A percentile compares a stretch with the other conserved stretches of the same genome.
Evolutionary conservation across 2,329 filamentous ascomycete species (phyloP).

Genomic region (Fusarium sulawesiense): DNA sequence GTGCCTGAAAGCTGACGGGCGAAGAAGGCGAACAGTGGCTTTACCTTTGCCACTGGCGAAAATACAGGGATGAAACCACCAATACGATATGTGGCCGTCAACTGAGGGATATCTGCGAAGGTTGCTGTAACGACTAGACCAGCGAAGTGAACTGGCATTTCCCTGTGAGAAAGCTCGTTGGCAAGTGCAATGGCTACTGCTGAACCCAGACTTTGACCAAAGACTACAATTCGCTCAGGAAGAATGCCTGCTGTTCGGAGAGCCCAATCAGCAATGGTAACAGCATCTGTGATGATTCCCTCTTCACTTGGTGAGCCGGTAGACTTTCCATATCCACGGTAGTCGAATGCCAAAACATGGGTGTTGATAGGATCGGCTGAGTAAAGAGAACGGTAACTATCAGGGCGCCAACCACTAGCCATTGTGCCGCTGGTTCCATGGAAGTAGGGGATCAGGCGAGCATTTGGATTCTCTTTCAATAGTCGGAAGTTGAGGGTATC

Average conservation of each 20-base stretch:
- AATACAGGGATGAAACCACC: constrained; percentile 49
- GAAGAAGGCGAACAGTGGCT: constrained; percentile 54
- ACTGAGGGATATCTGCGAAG: constrained; percentile 60
- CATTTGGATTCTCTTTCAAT: constrained; percentile 57
- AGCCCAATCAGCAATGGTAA: constrained; percentile 65
- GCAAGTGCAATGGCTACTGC: constrained; percentile 49
- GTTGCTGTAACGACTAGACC: constrained; percentile 62
- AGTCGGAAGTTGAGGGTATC: constrained; percentile 55
- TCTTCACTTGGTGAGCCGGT: constrained; percentile 65
- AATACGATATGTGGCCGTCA: constrained; percentile 64
- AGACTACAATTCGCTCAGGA: constrained; percentile 66
- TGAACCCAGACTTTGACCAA: constrained; percentile 69
- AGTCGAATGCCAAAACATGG: constrained; percentile 70
- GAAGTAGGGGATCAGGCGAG: constrained; percentile 61
- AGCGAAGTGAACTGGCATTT: constrained; percentile 51
- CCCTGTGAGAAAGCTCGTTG: constrained; percentile 41
- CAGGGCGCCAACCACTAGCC: constrained; percentile 64
- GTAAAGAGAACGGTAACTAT: constrained; percentile 67
- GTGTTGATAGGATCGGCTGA: constrained; percentile 62
- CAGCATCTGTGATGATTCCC: constrained; percentile 65
- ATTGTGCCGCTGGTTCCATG: constrained; percentile 69
- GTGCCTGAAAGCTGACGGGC: constrained; percentile 56
- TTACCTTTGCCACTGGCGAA: constrained; percentile 62
- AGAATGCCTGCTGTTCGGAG: constrained; percentile 63
- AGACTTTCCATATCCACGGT: constrained; percentile 68